phyloP scores from a whole-genome alignment of 805 yeast species.

The Yarrowia sp. region DNA sequence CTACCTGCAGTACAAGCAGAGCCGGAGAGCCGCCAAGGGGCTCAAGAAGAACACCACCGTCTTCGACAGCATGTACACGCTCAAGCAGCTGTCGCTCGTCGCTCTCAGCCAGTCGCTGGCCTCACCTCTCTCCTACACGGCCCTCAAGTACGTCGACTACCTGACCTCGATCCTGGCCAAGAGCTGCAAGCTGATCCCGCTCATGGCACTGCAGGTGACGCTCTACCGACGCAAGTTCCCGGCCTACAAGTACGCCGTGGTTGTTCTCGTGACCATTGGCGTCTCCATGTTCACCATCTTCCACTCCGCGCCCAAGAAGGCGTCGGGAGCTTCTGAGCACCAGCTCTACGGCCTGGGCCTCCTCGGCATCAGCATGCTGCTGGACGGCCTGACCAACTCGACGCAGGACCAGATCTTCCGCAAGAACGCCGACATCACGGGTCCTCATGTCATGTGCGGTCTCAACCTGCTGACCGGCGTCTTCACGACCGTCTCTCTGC shows the following conservation, averaged over 20 bases:
- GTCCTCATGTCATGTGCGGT: conserved; percentile 84
- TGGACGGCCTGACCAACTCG: conserved; percentile 92
- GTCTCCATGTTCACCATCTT: conserved; percentile 71
- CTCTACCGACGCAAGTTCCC: conserved; percentile 74
- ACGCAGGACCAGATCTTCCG: conserved; percentile 81
- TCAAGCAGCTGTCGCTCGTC: conserved; percentile 4
- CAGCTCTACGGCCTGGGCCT: conserved; percentile 57
- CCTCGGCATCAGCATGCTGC: conserved; percentile 59
- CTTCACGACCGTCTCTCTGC: conserved; percentile 43
- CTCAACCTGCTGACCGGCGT: conserved; percentile 49
- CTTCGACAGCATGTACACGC: background rate
- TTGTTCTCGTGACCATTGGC: conserved; percentile 74
- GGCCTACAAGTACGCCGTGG: conserved; percentile 71
- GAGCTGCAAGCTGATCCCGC: conserved; percentile 91
- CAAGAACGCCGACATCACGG: conserved; percentile 53
- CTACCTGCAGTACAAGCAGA: conserved; percentile 46
- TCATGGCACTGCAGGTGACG: conserved; percentile 76
- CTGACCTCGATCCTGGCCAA: conserved; percentile 82
- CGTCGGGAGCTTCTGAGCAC: conserved; percentile 31
- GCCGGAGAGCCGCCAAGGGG: conserved; percentile 31
- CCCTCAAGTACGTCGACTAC: conserved; percentile 81
- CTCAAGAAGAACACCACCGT: conserved; percentile 22
- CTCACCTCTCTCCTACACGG: conserved; percentile 76
- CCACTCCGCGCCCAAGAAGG: conserved; percentile 40
- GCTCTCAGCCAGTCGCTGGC: conserved; percentile 69